Conservation (phyloP, 306 rosid genomes). For the Pyrus bretschneideri region DNA sequence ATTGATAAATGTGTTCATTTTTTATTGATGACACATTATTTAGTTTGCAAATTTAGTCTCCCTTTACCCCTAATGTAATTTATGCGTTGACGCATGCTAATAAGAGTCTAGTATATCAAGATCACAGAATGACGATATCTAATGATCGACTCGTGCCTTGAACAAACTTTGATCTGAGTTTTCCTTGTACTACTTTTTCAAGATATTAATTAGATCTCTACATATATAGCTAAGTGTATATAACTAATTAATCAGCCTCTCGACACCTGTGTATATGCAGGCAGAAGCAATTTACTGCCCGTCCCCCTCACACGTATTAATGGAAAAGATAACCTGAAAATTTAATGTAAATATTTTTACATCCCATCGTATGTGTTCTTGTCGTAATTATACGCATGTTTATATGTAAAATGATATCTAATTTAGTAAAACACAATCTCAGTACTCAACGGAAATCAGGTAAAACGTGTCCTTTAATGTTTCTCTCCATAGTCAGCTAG, state of each 20-base stretch:
- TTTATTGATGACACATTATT: too few relatives aligned
- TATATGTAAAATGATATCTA: background rate
- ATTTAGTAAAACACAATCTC: background rate
- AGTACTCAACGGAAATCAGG: slow-evolving; percentile 2
- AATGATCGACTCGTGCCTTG: background rate
- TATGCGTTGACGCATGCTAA: background rate
- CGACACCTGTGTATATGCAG: background rate
- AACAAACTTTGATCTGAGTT: background rate
- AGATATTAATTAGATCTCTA: background rate
- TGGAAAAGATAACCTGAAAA: background rate
- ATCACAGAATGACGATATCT: background rate
- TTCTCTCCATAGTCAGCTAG: background rate
- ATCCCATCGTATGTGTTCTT: background rate
- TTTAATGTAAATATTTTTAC: background rate
- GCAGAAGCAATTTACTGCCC: background rate
- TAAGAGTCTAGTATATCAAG: background rate
- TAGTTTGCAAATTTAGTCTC: too few relatives aligned
- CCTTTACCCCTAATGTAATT: too few relatives aligned
- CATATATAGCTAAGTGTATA: too few relatives aligned
- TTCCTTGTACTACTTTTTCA: background rate
- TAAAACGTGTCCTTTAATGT: slow-evolving; percentile 12
- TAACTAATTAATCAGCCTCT: too few relatives aligned
- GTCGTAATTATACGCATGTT: background rate
- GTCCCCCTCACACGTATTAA: background rate
- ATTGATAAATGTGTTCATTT: too few relatives aligned